A percentile compares a stretch with the other conserved stretches of the same genome.
Conservation (phyloP, 2,329 filamentous ascomycete species). For the Phialocephala sp. region DNA sequence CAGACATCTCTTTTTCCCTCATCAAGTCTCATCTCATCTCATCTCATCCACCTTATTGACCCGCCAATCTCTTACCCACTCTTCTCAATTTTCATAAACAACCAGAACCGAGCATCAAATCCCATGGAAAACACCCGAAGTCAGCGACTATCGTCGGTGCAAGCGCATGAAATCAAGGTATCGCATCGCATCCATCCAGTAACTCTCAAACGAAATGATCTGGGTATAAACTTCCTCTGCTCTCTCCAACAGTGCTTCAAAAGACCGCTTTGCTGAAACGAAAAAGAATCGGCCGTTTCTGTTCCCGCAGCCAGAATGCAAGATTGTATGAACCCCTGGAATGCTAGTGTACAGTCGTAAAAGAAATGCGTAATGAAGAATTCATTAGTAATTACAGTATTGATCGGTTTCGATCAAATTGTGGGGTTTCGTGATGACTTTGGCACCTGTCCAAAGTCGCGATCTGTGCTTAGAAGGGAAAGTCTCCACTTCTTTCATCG, state of each 20-base stretch:
- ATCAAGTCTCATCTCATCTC: not conserved
- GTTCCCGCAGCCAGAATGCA: slow-evolving; percentile 10
- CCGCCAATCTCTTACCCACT: not conserved
- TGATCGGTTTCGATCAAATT: not conserved
- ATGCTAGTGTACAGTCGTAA: slow-evolving; percentile 13
- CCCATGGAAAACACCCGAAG: slow-evolving; percentile 6
- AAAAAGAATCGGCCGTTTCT: slow-evolving; percentile 12
- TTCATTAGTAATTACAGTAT: slow-evolving; percentile 14
- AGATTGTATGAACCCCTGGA: slow-evolving; percentile 7
- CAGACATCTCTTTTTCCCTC: not conserved
- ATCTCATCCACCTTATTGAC: slow-evolving; percentile 1
- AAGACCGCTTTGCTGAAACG: slow-evolving; percentile 9
- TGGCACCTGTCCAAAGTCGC: slow-evolving; percentile 6
- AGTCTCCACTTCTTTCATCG: slow-evolving; percentile 3
- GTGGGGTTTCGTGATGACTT: slow-evolving; percentile 2
- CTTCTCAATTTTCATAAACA: slow-evolving; percentile 4
- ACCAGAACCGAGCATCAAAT: not conserved
- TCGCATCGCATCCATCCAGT: not conserved
- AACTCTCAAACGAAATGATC: not conserved
- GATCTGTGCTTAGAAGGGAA: slow-evolving; percentile 1
- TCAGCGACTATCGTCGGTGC: slow-evolving; percentile 3
- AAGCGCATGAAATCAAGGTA: not conserved
- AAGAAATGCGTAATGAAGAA: not conserved
- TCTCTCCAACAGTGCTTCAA: not conserved
- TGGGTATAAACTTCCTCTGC: slow-evolving; percentile 15